A percentile compares a stretch with the other conserved stretches of the same genome.
Conservation (phyloP, 2,329 filamentous ascomycete genomes). For the Trichoderma asperellum region DNA sequence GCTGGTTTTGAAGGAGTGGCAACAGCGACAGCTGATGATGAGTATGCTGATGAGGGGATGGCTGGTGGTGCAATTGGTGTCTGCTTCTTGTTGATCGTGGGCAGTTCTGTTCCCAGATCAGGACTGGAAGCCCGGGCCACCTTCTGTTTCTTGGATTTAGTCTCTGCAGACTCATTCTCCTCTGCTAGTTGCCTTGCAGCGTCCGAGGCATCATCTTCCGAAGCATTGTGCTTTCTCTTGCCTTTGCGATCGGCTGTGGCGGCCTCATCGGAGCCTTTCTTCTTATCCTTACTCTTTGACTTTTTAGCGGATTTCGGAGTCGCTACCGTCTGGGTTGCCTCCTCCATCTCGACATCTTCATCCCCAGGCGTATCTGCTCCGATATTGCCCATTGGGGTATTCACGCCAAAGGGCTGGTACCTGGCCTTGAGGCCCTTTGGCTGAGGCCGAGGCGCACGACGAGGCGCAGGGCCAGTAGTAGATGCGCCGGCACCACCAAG, state of each 20-base stretch:
- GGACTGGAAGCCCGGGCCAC: slow-evolving; percentile 41
- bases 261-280: slow-evolving; percentile 3
- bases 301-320: slow-evolving; percentile 35
- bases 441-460: slow-evolving; percentile 63
- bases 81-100: slow-evolving; percentile 38
- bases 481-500: slow-evolving; percentile 49
- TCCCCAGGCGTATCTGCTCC: slow-evolving; percentile 49
- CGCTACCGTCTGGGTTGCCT: slow-evolving; percentile 39
- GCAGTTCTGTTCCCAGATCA: slow-evolving; percentile 42
- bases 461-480: slow-evolving; percentile 49
- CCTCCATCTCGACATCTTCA: slow-evolving; percentile 52
- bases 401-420: slow-evolving; percentile 67
- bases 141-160: slow-evolving; percentile 50
- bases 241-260: slow-evolving; percentile 38
- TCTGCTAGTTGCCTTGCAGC: slow-evolving; percentile 43
- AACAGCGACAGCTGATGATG: slow-evolving; percentile 30
- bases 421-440: slow-evolving; percentile 69
- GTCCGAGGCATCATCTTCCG: slow-evolving; percentile 45
- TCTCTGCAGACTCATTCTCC: slow-evolving; percentile 42
- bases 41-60: slow-evolving; percentile 35
- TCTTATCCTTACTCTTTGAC: slow-evolving; percentile 35
- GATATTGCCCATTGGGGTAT: slow-evolving; percentile 43
- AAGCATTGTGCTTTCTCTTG: slow-evolving; percentile 44
- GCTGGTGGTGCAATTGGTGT: slow-evolving; percentile 42
- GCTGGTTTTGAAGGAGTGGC: slow-evolving; percentile 35